Conservation (phyloP, 1,284 basidiomycete species). For the Cryptococcus jaspeensis region DNA sequence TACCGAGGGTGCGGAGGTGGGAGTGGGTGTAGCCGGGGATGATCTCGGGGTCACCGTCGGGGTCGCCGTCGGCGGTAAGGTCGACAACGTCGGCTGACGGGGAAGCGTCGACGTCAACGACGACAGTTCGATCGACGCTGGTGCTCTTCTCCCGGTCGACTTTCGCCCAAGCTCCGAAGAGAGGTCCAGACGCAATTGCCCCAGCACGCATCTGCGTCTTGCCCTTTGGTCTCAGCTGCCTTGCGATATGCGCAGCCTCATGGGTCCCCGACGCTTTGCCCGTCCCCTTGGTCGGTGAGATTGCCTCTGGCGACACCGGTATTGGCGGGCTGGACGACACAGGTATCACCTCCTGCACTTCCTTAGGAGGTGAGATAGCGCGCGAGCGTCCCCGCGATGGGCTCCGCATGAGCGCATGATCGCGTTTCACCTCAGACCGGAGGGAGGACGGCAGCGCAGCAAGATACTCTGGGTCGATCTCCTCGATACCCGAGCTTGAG, state of each 20-base stretch:
- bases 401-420: conserved; percentile 14
- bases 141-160: conserved; percentile 4
- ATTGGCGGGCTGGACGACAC: neutral
- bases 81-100: conserved; percentile 14
- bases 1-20: conserved; percentile 62
- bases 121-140: neutral
- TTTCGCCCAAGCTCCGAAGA: conserved; percentile 41
- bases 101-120: neutral
- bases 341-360: neutral
- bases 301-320: neutral
- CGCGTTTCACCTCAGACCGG: conserved; percentile 31
- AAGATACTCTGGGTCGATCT: conserved; percentile 43
- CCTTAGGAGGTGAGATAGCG: neutral
- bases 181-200: conserved; percentile 33
- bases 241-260: conserved; percentile 44
- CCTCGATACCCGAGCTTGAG: conserved; percentile 9
- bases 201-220: conserved; percentile 41
- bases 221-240: conserved; percentile 42
- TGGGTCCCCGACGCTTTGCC: conserved; percentile 9
- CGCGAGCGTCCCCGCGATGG: neutral
- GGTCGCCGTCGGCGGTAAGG: conserved; percentile 6
- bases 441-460: conserved; percentile 39
- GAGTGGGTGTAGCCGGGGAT: conserved; percentile 39
- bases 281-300: conserved; percentile 12
- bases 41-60: conserved; percentile 6